Evolutionary conservation across 2,329 filamentous ascomycete genomes (phyloP).

Genomic region (Aspergillus unguis): DNA sequence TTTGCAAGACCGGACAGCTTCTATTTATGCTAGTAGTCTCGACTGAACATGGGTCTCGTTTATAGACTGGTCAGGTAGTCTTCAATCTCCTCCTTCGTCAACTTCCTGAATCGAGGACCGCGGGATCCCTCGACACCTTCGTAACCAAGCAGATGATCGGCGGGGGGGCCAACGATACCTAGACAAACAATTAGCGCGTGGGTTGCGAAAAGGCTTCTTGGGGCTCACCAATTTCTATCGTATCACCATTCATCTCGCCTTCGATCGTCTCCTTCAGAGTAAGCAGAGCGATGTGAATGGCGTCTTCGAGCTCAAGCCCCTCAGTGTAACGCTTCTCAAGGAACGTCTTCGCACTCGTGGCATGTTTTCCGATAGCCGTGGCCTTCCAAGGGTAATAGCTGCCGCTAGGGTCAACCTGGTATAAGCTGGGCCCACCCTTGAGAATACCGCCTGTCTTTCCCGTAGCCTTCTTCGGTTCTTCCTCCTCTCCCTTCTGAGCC

Average conservation of each 20-base stretch:
- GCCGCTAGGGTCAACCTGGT: constrained; percentile 98
- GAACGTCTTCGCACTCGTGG: constrained; percentile 97
- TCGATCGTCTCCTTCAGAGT: constrained; percentile 99
- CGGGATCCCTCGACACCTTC: constrained; percentile 48
- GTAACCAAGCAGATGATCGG: constrained; percentile 85
- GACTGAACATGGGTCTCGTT: constrained; percentile 30
- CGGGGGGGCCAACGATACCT: constrained; percentile 94
- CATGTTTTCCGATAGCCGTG: constrained; percentile 97
- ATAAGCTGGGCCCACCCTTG: constrained; percentile 94
- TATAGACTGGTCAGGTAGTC: constrained; percentile 98
- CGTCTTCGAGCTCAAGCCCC: constrained; percentile 93
- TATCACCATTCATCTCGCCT: constrained; percentile 98
- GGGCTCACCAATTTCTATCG: constrained; percentile 86
- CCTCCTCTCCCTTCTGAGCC: constrained; percentile 53
- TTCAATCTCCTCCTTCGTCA: constrained; percentile 97
- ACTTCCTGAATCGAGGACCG: constrained; percentile 54
- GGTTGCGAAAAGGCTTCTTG: background rate
- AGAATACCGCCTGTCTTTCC: constrained; percentile 93
- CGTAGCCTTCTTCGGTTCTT: constrained; percentile 65
- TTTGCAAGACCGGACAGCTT: constrained; percentile 23
- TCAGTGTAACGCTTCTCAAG: constrained; percentile 99
- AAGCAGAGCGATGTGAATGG: constrained; percentile 94
- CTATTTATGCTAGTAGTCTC: constrained; percentile 28
- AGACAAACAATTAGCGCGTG: background rate
- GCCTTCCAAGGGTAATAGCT: constrained; percentile 99